phyloP scores from a whole-genome alignment of 371 early-diverging fungal genomes.

The Mortierella polycephala region DNA sequence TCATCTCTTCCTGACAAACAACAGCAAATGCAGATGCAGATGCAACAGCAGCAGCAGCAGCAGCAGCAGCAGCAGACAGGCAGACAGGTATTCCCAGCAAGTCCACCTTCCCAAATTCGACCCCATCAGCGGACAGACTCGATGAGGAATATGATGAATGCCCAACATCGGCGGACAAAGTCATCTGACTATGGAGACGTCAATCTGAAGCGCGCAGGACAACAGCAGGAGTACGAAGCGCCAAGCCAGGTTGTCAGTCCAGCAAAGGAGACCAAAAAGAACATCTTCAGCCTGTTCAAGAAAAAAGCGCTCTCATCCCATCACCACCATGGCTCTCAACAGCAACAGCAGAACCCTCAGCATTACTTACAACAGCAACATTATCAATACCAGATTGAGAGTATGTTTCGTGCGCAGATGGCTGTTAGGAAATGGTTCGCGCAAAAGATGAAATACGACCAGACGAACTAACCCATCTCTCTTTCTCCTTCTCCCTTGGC shows the following conservation, averaged over 20 bases:
- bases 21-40: conserved; percentile 14
- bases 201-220: conserved; percentile 19
- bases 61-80: conserved; percentile 1
- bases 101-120: conserved; percentile 15
- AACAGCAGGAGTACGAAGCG: conserved; percentile 18
- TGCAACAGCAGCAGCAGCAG: conserved; percentile 14
- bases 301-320: conserved; percentile 33
- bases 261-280: conserved; percentile 35
- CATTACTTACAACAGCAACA: conserved; percentile 15
- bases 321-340: conserved; percentile 1
- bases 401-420: conserved; percentile 5
- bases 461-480: neutral
- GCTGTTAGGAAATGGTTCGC: too few species aligned
- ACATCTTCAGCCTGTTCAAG: conserved; percentile 22
- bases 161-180: conserved; percentile 43
- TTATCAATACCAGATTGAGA: conserved; percentile 11
- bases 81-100: conserved; percentile 8
- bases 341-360: conserved; percentile 2
- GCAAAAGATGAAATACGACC: too few species aligned
- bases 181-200: conserved; percentile 38
- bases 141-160: conserved; percentile 19
- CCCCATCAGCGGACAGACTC: conserved; percentile 42
- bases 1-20: neutral
- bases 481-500: neutral
- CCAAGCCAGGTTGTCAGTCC: conserved; percentile 19